Evolutionary conservation across 768 basidiomycete species (phyloP).

Genomic region (Solioccasus polychromus): DNA sequence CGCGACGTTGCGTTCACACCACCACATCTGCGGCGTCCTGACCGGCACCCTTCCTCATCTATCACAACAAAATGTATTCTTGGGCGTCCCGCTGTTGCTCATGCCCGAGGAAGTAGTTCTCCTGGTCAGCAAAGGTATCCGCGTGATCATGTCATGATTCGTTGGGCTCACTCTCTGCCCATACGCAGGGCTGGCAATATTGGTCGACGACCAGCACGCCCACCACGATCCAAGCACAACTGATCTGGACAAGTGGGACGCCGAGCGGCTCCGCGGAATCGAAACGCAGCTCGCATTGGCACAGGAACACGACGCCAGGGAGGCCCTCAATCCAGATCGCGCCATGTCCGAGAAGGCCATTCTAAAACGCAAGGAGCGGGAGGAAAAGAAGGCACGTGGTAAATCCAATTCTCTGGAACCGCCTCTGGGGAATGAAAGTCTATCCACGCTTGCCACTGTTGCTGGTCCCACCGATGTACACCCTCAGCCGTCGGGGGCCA

Average conservation of each 20-base stretch:
- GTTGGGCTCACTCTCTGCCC: neutral
- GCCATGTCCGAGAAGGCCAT: constrained; percentile 62
- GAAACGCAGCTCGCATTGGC: constrained; percentile 47
- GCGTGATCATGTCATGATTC: neutral
- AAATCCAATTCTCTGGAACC: constrained; percentile 8
- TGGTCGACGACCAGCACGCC: constrained; percentile 69
- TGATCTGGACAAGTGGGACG: constrained; percentile 54
- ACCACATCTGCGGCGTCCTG: constrained; percentile 82
- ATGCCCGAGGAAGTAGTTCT: constrained; percentile 92
- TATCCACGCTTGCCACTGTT: neutral
- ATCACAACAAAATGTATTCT: constrained; percentile 93
- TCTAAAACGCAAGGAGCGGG: constrained; percentile 70
- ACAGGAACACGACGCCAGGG: constrained; percentile 49
- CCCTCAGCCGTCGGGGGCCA: neutral
- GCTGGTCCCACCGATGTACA: neutral
- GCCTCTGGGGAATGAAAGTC: constrained; percentile 9
- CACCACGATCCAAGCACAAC: constrained; percentile 47
- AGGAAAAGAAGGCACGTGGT: constrained; percentile 38
- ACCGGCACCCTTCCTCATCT: constrained; percentile 92
- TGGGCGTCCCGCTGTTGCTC: constrained; percentile 86
- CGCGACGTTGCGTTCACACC: constrained; percentile 70
- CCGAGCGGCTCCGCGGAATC: constrained; percentile 44
- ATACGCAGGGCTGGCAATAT: constrained; percentile 64
- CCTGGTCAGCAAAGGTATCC: constrained; percentile 73
- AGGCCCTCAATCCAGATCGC: constrained; percentile 34